A percentile compares a stretch with the other conserved stretches of the same genome.
These are phyloP conservation scores for Fragaria ananassa DNA, from an alignment of 306 rosid species.

Conservation along the genomic window DNA sequence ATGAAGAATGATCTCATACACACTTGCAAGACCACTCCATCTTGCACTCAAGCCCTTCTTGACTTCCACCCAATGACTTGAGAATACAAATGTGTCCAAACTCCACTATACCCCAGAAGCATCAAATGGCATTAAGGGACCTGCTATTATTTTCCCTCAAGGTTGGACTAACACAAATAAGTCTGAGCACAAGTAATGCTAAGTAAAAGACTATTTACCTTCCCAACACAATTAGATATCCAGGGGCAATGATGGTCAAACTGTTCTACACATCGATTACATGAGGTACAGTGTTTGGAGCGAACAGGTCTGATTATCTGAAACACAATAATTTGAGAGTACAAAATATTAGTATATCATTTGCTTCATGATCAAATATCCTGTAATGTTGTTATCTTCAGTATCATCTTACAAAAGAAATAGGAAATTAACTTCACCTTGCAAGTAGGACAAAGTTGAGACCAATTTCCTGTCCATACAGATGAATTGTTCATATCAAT, in stretches of 20 bases:
- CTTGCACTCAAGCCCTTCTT: not conserved
- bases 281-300: conserved; percentile 91
- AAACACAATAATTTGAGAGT: conserved; percentile 34
- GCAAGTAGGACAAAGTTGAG: conserved; percentile 98
- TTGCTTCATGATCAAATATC: not conserved
- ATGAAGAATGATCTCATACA: not conserved
- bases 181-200: not conserved
- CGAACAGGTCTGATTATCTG: conserved; percentile 94
- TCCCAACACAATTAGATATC: conserved; percentile 99
- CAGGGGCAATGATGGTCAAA: conserved; percentile 99
- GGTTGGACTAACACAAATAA: not conserved
- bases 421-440: conserved; percentile 54
- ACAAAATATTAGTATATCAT: not conserved
- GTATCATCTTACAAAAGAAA: conserved; percentile 3
- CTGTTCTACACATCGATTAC: conserved; percentile 92
- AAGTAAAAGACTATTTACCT: conserved; percentile 43
- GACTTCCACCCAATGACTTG: not conserved
- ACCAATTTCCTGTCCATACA: conserved; percentile 92
- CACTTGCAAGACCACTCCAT: not conserved
- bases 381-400: not conserved
- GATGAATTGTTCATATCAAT: conserved; percentile 72
- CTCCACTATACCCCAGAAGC: not conserved
- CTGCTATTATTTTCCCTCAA: not conserved
- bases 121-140: not conserved
- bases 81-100: not conserved